Base-by-base conservation (phyloP, 371 early-diverging fungal genomes). In the Lichtheimia ornata region DNA sequence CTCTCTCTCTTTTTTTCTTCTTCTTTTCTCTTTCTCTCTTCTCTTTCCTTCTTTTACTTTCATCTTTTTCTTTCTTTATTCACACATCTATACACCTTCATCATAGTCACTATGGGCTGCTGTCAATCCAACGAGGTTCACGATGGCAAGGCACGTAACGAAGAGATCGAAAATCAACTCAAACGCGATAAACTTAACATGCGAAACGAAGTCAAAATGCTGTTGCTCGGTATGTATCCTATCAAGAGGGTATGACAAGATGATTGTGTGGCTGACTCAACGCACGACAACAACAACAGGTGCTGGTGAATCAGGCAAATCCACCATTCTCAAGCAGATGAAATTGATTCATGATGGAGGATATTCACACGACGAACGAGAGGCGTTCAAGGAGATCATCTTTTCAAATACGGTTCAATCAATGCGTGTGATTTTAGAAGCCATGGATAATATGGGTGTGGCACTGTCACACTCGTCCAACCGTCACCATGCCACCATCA, bases 261-360 rank as follows among this genome's bases (percentile, higher is more conserved):
- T 2, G 17, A 7, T 13, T 49, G 35, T 40, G 50, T 24, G 44
- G 9, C 15, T n/a, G 35, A 35, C 11, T 35, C 11, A 1, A 35
- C 7, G 4, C 3, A 28, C 11, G 22, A 22, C 22, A 22, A 43
- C n/a, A 3, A 9, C 18, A 30, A 50, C 68, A 93, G 95, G 97
- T 64, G 94, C 96, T 45, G 97, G 97, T 67, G 97, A 97, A 83
- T 96, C 97, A 5, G 98, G 98, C 30, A 97, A 97, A 81, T 90
- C 92, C 24, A 97, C 98, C 13, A 94, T 97, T 63, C 73, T 97
- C 54, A 97, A 97, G 73, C 97, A 97, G 73, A 97, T 97, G 96
- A 93, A 94, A 71, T 79, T 97, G 47, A 97, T 97, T 63, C 97
- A 97, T 71, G 94, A 91, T 64, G 89, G 87, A 62, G 94, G 97